A percentile compares a stretch with the other conserved stretches of the same genome.
Evolutionary conservation across 192 early-diverging fungal genomes (phyloP).

Genomic region (Radiomyces spectabilis): DNA sequence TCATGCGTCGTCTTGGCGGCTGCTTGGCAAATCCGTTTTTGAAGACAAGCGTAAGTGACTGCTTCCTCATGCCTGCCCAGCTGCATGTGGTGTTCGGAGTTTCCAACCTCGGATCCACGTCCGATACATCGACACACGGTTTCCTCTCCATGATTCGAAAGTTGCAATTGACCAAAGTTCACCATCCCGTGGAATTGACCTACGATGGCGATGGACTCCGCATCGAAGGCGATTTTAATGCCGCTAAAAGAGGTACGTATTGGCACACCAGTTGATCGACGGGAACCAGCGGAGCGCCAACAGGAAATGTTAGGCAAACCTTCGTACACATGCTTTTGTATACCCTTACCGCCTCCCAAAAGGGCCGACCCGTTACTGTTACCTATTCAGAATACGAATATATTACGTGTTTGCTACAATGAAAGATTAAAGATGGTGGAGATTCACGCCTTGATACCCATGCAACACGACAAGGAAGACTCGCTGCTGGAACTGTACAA

Average conservation of each 20-base stretch:
- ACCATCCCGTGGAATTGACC: slow-evolving; percentile 8
- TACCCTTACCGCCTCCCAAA: slow-evolving; percentile 14
- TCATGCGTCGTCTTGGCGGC: too few species aligned
- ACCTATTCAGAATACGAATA: slow-evolving; percentile 14
- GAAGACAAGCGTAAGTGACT: too few species aligned
- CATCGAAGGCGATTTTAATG: slow-evolving; percentile 21
- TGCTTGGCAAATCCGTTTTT: too few species aligned
- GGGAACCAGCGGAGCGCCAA: neutral
- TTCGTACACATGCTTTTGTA: too few species aligned
- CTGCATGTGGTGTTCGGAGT: too few species aligned
- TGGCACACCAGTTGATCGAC: too few species aligned
- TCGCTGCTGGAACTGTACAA: slow-evolving; percentile 11
- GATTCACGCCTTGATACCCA: slow-evolving; percentile 12
- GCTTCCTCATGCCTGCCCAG: too few species aligned
- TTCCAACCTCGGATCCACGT: too few species aligned
- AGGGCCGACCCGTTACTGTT: slow-evolving; percentile 12
- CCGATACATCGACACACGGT: too few species aligned
- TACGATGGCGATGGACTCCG: slow-evolving; percentile 18
- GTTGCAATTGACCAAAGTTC: slow-evolving; percentile 4
- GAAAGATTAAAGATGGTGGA: slow-evolving; percentile 8
- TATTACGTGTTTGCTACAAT: slow-evolving; percentile 10
- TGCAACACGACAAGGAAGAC: slow-evolving; percentile 8
- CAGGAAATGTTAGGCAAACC: neutral
- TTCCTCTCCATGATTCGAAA: neutral
- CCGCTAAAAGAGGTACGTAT: slow-evolving; percentile 11